Percentiles rank a stretch among this genome's conserved stretches.
phyloP scores from a whole-genome alignment of 2,329 filamentous ascomycete species.

The Fusarium paranaense region DNA sequence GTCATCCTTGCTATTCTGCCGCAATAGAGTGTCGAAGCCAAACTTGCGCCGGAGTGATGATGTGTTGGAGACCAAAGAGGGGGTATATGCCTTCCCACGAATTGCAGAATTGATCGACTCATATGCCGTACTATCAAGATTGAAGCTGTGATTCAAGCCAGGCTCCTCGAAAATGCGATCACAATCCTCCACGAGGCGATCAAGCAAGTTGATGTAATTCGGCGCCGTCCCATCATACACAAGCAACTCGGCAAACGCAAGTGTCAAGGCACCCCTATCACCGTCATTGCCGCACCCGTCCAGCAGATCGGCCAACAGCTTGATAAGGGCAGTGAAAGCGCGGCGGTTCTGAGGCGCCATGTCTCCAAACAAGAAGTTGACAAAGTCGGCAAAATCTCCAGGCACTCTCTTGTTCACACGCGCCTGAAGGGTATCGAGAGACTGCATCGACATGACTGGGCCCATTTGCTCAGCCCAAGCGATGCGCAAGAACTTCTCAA shows the following conservation, averaged over 20 bases:
- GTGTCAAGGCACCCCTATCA: slow-evolving; percentile 87
- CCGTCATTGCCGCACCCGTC: slow-evolving; percentile 93
- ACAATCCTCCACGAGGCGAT: slow-evolving; percentile 89
- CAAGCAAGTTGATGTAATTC: slow-evolving; percentile 88
- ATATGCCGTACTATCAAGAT: slow-evolving; percentile 57
- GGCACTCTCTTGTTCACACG: slow-evolving; percentile 74
- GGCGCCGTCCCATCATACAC: slow-evolving; percentile 81
- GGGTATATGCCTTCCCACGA: slow-evolving; percentile 71
- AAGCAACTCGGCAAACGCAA: slow-evolving; percentile 88
- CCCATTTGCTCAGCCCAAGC: slow-evolving; percentile 93
- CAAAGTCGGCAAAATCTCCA: slow-evolving; percentile 78
- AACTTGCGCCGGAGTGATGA: slow-evolving; percentile 89
- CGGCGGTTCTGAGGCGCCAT: slow-evolving; percentile 78
- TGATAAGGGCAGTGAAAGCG: slow-evolving; percentile 86
- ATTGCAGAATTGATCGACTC: slow-evolving; percentile 70
- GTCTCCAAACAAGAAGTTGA: slow-evolving; percentile 72
- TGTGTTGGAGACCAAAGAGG: slow-evolving; percentile 85
- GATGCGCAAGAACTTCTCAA: slow-evolving; percentile 90
- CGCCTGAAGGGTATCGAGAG: slow-evolving; percentile 80
- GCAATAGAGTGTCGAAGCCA: slow-evolving; percentile 79
- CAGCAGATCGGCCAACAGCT: slow-evolving; percentile 85
- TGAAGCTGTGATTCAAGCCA: slow-evolving; percentile 55
- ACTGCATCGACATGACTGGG: slow-evolving; percentile 78
- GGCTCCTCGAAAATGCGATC: slow-evolving; percentile 85
- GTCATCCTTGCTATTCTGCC: slow-evolving; percentile 83